These are phyloP conservation scores for Eucalyptus viminalis DNA, from an alignment of 345 rosid genomes.

Conservation along the genomic window DNA sequence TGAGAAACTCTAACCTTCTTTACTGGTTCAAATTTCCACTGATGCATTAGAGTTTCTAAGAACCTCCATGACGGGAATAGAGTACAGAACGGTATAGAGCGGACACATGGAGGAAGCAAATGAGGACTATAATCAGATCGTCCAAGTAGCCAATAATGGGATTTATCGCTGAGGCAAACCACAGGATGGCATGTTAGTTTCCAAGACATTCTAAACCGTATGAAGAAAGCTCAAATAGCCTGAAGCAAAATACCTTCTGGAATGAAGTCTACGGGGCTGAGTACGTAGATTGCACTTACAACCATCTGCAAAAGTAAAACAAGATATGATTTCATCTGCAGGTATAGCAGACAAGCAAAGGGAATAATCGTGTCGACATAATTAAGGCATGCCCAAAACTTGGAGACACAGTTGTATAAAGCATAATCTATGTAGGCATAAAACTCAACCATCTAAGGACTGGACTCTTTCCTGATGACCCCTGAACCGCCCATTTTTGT, in stretches of 20 bases:
- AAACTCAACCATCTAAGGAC: background rate
- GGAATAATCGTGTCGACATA: background rate
- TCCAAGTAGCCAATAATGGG: conserved; percentile 79
- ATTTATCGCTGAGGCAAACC: conserved; percentile 30
- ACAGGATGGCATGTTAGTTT: background rate
- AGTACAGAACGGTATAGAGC: conserved; percentile 82
- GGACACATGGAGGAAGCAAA: conserved; percentile 79
- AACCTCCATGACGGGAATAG: conserved; percentile 65
- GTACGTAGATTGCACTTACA: conserved; percentile 45
- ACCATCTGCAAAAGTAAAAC: conserved; percentile 35
- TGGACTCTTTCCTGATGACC: background rate
- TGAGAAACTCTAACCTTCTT: background rate
- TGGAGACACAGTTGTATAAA: background rate
- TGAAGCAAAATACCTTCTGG: conserved; percentile 60
- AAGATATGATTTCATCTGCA: background rate
- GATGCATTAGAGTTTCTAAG: conserved; percentile 1
- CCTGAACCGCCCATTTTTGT: background rate
- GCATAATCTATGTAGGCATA: background rate
- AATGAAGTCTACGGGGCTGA: conserved; percentile 88
- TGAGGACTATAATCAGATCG: conserved; percentile 49
- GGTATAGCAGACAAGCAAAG: background rate
- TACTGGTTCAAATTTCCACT: background rate
- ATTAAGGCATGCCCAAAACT: background rate
- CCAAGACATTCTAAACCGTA: background rate
- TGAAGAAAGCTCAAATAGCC: background rate